These are phyloP conservation scores for Trichoderma sp. DNA, from an alignment of 2,329 filamentous ascomycete genomes.

Conservation along the genomic window DNA sequence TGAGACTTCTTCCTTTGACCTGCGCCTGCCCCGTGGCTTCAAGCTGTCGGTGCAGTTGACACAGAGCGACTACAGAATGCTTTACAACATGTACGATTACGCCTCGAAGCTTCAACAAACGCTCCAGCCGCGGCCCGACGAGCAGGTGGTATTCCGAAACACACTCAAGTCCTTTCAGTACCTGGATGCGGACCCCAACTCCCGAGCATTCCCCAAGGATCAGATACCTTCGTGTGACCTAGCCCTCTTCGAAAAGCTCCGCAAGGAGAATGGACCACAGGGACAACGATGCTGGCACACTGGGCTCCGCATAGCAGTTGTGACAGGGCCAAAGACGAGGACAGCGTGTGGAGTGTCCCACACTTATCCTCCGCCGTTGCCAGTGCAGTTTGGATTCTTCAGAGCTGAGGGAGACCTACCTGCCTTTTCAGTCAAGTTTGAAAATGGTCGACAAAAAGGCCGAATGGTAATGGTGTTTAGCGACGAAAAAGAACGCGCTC, in stretches of 20 bases:
- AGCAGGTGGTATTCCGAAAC: conserved; percentile 68
- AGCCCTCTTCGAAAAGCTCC: conserved; percentile 71
- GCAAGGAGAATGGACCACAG: conserved; percentile 69
- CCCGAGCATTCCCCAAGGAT: conserved; percentile 74
- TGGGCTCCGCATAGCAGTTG: conserved; percentile 75
- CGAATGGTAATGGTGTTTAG: conserved; percentile 77
- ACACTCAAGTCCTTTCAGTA: conserved; percentile 77
- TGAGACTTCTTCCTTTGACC: conserved; percentile 63
- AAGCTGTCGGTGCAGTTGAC: conserved; percentile 69
- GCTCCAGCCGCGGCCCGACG: conserved; percentile 68
- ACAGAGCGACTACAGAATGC: conserved; percentile 73
- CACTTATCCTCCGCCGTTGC: conserved; percentile 62
- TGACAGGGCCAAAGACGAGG: conserved; percentile 76
- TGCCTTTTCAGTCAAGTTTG: conserved; percentile 69
- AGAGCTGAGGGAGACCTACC: conserved; percentile 70
- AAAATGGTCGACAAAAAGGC: conserved; percentile 64
- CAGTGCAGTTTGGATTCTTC: conserved; percentile 77
- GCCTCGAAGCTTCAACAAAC: conserved; percentile 73
- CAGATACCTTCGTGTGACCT: conserved; percentile 70
- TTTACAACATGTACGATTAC: conserved; percentile 86
- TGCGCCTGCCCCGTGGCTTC: conserved; percentile 76
- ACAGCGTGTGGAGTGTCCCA: conserved; percentile 77
- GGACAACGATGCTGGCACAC: conserved; percentile 73
- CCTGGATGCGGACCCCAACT: conserved; percentile 70
- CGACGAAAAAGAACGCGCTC: conserved; percentile 68